Evolutionary conservation across 139 green algal genomes (phyloP).

Genomic region (Nannochloris sp.): DNA sequence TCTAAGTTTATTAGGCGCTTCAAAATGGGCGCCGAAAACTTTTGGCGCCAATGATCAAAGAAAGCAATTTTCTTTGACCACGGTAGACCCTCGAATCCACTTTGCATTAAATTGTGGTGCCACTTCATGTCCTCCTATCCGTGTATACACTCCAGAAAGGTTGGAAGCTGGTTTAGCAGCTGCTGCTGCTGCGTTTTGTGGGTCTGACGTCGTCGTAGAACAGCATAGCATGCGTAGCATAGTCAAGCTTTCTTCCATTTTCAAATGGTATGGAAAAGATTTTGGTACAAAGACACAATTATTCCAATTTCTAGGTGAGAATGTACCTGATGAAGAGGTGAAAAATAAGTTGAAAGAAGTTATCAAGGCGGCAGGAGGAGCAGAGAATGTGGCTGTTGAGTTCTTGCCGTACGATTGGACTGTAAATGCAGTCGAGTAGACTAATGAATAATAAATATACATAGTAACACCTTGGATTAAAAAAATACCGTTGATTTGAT

Average conservation of each 20-base stretch:
- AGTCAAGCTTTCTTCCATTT: constrained; percentile 76
- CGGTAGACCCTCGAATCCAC: constrained; percentile 84
- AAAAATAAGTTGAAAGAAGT: neutral
- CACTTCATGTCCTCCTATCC: constrained; percentile 86
- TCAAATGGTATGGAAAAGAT: constrained; percentile 81
- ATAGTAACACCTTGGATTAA: too few relatives aligned
- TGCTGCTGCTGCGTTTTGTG: constrained; percentile 50
- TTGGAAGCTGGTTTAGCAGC: constrained; percentile 72
- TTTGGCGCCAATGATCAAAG: constrained; percentile 48
- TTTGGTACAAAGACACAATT: constrained; percentile 57
- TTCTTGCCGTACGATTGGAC: neutral
- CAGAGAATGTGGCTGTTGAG: neutral
- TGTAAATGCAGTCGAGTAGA: too few relatives aligned
- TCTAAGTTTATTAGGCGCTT: constrained; percentile 39
- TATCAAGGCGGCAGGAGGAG: too few relatives aligned
- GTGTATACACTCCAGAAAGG: constrained; percentile 65
- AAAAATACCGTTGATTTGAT: too few relatives aligned
- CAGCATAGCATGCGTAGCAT: neutral
- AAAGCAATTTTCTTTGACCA: constrained; percentile 26
- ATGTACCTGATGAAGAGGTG: constrained; percentile 26
- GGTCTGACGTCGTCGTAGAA: constrained; percentile 59
- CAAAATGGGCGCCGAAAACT: constrained; percentile 22
- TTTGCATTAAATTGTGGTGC: constrained; percentile 94
- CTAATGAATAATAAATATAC: too few relatives aligned
- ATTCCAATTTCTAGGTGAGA: constrained; percentile 40